Evolutionary conservation across 495 filamentous ascomycete genomes (phyloP), one percentile per base, ranked within the genome.

Genomic region (Alectoria sarmentosa): DNA sequence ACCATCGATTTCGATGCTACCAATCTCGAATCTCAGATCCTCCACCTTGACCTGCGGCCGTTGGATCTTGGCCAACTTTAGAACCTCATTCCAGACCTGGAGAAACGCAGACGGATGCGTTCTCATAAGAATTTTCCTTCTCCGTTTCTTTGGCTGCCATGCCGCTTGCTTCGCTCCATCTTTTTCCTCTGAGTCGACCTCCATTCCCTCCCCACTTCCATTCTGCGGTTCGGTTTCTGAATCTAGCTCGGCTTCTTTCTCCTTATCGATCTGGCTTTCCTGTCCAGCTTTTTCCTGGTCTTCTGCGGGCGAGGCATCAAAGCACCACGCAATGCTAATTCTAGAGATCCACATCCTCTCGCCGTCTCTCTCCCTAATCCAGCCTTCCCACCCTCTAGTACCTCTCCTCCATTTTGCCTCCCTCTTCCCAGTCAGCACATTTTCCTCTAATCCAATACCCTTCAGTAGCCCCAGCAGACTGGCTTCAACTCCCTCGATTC

Each of bases 11-110:
- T 96, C 89, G 59, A 98, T 93, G 71, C 91, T 96, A 54, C 94
- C 94, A 73, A 98, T 88, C 69, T 98, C 92, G 70, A 91, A 98
- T 4, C 94, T 84, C 19, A 98, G 73, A 71, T 98, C 94, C 71
- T 96, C 90, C n/a, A 96, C 72, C 62, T 84, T 85, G 28, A 93
- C 84, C 14, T 78, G 79, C 7, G 90, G 90, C 38, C 82, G 85
- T 71, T 92, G 88, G 56, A 81, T 78, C 70, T 90, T 92, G 15
- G 84, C 82, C 11, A 88, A 70, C 41, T 79, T 81, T 46, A 92
- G 71, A n/a, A 96, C 68, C 67, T 90, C 84, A 30, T 88, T 84
- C 86, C 94, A 98, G 0, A 89, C 68, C 69, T 96, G 89, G 23
- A 89, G 75, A 73, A 98, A 98, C 32, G 87, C 90, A 26, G 94